A percentile compares a stretch with the other conserved stretches of the same genome.
Evolutionary conservation across 108 stramenopile species (phyloP).

Genomic region (Stephanodiscus triporus): DNA sequence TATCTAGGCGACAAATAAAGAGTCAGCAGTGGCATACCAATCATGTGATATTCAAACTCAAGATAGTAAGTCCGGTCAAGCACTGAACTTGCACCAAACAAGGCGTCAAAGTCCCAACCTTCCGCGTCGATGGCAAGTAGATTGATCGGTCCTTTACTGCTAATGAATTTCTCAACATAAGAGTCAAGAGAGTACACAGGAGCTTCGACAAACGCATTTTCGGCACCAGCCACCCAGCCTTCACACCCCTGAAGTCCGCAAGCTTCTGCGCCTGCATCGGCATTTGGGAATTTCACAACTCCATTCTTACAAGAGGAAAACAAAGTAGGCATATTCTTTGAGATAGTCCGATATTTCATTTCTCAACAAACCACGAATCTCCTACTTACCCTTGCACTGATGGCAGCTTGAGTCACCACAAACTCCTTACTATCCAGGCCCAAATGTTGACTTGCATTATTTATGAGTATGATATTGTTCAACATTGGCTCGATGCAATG

Average conservation of each 20-base stretch:
- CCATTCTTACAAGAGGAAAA: not conserved
- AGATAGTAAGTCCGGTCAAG: slow-evolving; percentile 26
- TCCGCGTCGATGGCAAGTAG: slow-evolving; percentile 21
- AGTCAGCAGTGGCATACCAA: not conserved
- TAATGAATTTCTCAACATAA: slow-evolving; percentile 14
- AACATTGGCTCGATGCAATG: slow-evolving; percentile 22
- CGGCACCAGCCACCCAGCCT: not conserved
- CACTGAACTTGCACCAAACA: slow-evolving; percentile 37
- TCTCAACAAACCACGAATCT: too few species aligned
- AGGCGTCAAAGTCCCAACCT: slow-evolving; percentile 28
- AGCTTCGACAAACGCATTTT: not conserved
- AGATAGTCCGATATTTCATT: too few species aligned
- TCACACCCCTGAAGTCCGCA: not conserved
- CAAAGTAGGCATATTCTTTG: too few species aligned
- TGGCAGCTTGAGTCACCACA: slow-evolving; percentile 14
- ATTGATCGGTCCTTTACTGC: slow-evolving; percentile 19
- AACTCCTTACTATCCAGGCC: slow-evolving; percentile 5
- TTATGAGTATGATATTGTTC: not conserved
- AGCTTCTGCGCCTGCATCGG: slow-evolving; percentile 4
- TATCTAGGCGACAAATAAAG: not conserved
- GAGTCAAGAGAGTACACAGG: slow-evolving; percentile 13
- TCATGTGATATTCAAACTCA: slow-evolving; percentile 26
- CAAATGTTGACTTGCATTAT: slow-evolving; percentile 5
- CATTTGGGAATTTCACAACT: slow-evolving; percentile 4
- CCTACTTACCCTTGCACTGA: not conserved